phyloP scores from a whole-genome alignment of 2,329 filamentous ascomycete genomes.

The Ceratocystis destructans region DNA sequence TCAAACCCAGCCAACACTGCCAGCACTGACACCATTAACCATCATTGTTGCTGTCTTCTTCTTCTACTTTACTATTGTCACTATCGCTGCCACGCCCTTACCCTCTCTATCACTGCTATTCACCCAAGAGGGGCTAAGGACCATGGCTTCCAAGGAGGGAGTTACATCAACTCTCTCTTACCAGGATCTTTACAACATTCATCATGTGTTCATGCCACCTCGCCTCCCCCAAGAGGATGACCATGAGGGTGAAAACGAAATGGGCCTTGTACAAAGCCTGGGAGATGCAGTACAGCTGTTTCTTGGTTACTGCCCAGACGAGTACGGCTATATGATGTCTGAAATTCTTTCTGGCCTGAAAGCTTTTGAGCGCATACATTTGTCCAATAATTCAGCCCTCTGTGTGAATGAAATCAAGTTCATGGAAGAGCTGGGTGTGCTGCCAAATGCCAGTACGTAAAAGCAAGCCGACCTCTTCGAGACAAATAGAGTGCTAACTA shows the following conservation, averaged over 20 bases:
- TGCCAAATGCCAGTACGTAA: background rate
- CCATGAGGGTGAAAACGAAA: background rate
- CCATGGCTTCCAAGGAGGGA: no score
- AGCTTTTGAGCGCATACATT: background rate
- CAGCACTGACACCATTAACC: no score
- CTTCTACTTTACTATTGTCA: no score
- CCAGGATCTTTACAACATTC: background rate
- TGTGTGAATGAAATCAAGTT: background rate
- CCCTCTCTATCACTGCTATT: no score
- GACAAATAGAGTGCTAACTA: no score
- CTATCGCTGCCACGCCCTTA: no score
- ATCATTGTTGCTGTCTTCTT: no score
- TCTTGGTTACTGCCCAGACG: background rate
- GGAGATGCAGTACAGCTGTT: background rate
- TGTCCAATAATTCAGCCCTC: background rate
- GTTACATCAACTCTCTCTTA: no score
- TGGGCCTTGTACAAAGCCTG: background rate
- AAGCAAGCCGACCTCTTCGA: no score
- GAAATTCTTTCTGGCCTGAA: background rate
- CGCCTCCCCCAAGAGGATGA: no score
- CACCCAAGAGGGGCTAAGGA: no score
- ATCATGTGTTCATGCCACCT: background rate
- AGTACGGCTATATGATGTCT: background rate
- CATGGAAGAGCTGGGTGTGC: background rate
- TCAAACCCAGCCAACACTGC: no score